Evolutionary conservation across 2,329 filamentous ascomycete species (phyloP).

Genomic region (Neonectria punicea): DNA sequence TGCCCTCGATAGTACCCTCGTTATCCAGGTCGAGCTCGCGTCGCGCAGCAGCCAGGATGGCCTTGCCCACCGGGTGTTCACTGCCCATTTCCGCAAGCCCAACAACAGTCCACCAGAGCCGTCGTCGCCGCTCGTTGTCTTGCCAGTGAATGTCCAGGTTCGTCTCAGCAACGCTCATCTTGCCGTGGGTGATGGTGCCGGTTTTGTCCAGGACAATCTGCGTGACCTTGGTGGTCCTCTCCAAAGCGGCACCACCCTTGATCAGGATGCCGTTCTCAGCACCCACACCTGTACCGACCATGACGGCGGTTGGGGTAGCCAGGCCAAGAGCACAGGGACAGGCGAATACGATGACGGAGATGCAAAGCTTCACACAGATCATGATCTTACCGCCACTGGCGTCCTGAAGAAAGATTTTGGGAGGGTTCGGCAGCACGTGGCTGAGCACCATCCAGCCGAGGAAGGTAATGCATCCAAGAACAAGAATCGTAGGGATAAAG

Average conservation of each 20-base stretch:
- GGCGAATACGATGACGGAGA: constrained; percentile 97
- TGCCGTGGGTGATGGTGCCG: constrained; percentile 91
- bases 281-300: constrained; percentile 98
- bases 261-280: constrained; percentile 97
- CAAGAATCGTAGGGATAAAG: constrained; percentile 90
- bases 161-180: constrained; percentile 88
- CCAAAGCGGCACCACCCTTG: constrained; percentile 92
- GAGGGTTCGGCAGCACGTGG: constrained; percentile 85
- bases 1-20: constrained; percentile 83
- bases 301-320: constrained; percentile 95
- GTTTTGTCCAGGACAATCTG: constrained; percentile 96
- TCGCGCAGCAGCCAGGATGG: constrained; percentile 81
- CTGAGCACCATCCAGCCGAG: constrained; percentile 94
- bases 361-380: constrained; percentile 97
- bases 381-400: constrained; percentile 91
- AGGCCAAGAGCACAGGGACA: constrained; percentile 97
- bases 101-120: constrained; percentile 94
- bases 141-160: constrained; percentile 77
- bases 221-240: constrained; percentile 89
- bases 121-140: constrained; percentile 72
- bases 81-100: constrained; percentile 96
- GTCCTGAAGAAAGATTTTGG: constrained; percentile 83
- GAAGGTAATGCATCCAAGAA: constrained; percentile 87
- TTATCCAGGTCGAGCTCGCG: constrained; percentile 76
- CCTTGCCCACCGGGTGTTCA: constrained; percentile 95